phyloP scores from a whole-genome alignment of 2,329 filamentous ascomycete species.

The Cryphonectria naterciae region DNA sequence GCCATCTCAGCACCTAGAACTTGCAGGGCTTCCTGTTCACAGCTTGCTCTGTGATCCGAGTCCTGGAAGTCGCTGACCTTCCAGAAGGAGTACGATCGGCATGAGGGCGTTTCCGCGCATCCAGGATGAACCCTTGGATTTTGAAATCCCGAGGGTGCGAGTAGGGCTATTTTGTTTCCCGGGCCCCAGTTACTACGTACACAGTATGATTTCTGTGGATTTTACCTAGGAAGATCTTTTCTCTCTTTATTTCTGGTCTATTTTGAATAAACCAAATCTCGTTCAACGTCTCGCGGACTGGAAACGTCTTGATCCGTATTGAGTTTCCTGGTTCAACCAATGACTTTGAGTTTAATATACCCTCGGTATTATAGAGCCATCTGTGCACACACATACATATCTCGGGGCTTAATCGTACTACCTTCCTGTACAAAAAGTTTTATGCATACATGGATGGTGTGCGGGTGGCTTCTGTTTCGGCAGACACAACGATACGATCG shows the following conservation, averaged over 20 bases:
- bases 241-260: background rate
- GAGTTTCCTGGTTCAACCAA: background rate
- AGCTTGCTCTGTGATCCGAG: background rate
- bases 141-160: background rate
- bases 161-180: background rate
- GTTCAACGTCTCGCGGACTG: background rate
- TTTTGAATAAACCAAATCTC: background rate
- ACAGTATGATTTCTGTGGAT: background rate
- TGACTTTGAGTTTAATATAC: background rate
- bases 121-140: background rate
- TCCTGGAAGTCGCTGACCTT: conserved; percentile 13
- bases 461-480: background rate
- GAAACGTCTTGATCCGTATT: background rate
- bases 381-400: background rate
- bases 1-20: background rate
- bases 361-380: background rate
- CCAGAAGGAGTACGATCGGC: conserved; percentile 7
- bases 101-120: background rate
- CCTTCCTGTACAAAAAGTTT: background rate
- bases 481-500: background rate
- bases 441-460: background rate
- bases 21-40: background rate
- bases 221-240: background rate
- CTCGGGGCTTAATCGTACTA: background rate
- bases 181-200: background rate